A percentile compares a stretch with the other conserved stretches of the same genome.
These are phyloP conservation scores for Leccinum incarnatum DNA, from an alignment of 768 basidiomycete species.

Conservation along the genomic window DNA sequence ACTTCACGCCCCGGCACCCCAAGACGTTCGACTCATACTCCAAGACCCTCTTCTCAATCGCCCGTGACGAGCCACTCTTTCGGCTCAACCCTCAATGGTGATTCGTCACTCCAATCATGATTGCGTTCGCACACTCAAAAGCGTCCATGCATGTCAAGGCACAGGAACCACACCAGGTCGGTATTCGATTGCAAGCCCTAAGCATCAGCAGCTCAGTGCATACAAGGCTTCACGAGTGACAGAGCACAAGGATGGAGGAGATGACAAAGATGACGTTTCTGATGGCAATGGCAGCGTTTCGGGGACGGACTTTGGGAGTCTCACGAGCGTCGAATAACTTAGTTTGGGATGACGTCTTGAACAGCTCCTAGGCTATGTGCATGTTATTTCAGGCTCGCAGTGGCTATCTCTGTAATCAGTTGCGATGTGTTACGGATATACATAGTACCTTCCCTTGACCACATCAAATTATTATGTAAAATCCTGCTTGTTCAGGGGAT, in stretches of 20 bases:
- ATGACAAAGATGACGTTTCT: constrained; percentile 30
- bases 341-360: not conserved
- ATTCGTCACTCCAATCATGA: constrained; percentile 41
- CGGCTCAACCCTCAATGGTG: constrained; percentile 47
- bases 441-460: not conserved
- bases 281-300: constrained; percentile 41
- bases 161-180: constrained; percentile 24
- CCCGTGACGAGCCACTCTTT: constrained; percentile 33
- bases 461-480: not conserved
- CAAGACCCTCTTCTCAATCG: constrained; percentile 31
- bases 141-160: constrained; percentile 31
- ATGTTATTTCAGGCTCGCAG: not conserved
- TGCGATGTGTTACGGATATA: not conserved
- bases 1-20: constrained; percentile 28
- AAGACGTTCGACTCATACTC: constrained; percentile 26
- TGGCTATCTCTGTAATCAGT: not conserved
- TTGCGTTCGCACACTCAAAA: constrained; percentile 37
- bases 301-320: constrained; percentile 44
- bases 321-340: constrained; percentile 49
- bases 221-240: constrained; percentile 17
- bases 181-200: constrained; percentile 22
- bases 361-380: not conserved
- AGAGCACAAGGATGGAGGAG: constrained; percentile 15
- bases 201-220: constrained; percentile 19
- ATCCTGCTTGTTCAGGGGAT: not conserved